Base-by-base conservation (phyloP, 2,329 filamentous ascomycete genomes). In the Plectosphaerella plurivora region DNA sequence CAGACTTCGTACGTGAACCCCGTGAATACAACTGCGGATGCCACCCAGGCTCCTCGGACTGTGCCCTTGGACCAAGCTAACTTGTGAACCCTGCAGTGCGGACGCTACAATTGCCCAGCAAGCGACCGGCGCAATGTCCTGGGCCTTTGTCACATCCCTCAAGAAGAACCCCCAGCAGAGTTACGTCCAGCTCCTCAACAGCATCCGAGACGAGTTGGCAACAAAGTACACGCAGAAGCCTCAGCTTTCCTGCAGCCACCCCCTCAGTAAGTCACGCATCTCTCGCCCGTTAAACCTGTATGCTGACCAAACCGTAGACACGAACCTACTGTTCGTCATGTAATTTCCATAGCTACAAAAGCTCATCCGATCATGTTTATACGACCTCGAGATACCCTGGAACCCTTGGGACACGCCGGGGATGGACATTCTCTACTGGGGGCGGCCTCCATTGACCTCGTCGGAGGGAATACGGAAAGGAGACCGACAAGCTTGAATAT, bases 41-140 rank as follows among this genome's bases (percentile, higher is more conserved):
- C n/a, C n/a, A n/a, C n/a, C n/a, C n/a, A n/a, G n/a, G n/a, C n/a
- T n/a, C n/a, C n/a, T n/a, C n/a, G n/a, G n/a, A n/a, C n/a, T n/a
- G n/a, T n/a, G n/a, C n/a, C n/a, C n/a, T n/a, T n/a, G n/a, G n/a
- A n/a, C n/a, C 22, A 36, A 16, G 35, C 48, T 49, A 42, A 45
- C 39, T 44, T 22, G 18, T 22, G 6, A 11, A 39, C 10, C n/a
- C n/a, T 51, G 51, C 60, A 96, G 91, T 54, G 89, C 91, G 72
- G 94, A 99, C 69, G 92, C 94, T 12, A 89, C 85, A 25, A 97
- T 97, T 60, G 83, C 81, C 44, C 85, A 90, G 52, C 82, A 97
- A 73, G 93, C 94, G 35, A 99, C 94, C 0, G 94, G 94, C 51
- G 94, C 94, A 69, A 97, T 99, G 94, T 96, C 91, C 4, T 97